Base-by-base conservation (phyloP, 306 rosid genomes). In the Potentilla sterilis region DNA sequence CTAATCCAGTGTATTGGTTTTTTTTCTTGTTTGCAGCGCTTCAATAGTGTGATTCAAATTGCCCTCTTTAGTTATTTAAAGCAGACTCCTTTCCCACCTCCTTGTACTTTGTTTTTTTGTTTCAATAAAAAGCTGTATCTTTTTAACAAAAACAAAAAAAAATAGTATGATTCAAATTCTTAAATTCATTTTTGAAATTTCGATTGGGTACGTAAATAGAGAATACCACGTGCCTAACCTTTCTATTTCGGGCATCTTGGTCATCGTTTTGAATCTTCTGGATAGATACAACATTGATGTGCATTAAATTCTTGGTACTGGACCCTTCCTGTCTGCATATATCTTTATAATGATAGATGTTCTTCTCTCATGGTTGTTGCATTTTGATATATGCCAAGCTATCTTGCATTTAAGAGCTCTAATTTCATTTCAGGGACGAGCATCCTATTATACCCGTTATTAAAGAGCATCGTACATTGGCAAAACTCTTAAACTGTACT, bases 371-470 rank as follows among this genome's bases (percentile, higher is more conserved):
- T 69, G 37, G 43, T 67, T 67, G 18, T 24, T 28, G 4, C 74
- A 46, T 49, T 21, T 75, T 63, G 35, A 61, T 55, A 37, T 32
- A 38, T 76, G 51, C 55, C 55, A 69, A 77, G 35, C 66, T 37
- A 35, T 69, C 38, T 19, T 72, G 44, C 66, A 67, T 46, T 28
- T 47, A 74, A 15, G 42, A 32, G 43, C 67, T 82, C 62, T 59
- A 61, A 64, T 74, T 77, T 67, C 81, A 73, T 90, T 90, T 86
- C 91, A 95, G 98, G 97, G 47, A 86, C 65, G 97, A 89, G 83
- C 98, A 95, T 87, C 97, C 98, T 74, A 81, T 95, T 77, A 83
- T 95, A 84, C 97, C 97, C 15, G 82, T 95, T 72, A 95, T 95
- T 75, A 95, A 95, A 87, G 98, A 92, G 85, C 91, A 95, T 71